Conservation (phyloP, 2,329 filamentous ascomycete genomes). For the Ceratocystis smalleyi region DNA sequence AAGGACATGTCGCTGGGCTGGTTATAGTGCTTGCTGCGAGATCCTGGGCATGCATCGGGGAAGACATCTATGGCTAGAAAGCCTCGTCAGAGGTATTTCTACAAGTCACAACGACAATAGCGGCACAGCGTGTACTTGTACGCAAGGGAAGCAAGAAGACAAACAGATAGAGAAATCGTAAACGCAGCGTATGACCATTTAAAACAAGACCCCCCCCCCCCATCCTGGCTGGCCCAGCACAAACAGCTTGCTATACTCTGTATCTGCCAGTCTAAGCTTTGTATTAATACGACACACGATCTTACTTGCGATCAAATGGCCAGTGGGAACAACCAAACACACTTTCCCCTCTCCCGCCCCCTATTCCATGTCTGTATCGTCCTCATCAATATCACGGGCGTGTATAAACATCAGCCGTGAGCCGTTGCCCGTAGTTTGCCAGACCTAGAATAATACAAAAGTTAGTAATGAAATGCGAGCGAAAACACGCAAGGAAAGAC, state of each 20-base stretch:
- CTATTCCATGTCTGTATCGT: constrained; percentile 32
- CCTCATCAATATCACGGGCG: constrained; percentile 33
- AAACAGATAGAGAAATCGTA: not conserved
- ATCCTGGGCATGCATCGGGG: no score
- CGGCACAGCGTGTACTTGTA: not conserved
- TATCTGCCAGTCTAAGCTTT: not conserved
- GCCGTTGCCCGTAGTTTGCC: constrained; percentile 61
- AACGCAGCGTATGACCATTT: constrained; percentile 9
- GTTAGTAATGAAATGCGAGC: constrained; percentile 25
- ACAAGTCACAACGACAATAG: not conserved
- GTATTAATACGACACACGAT: not conserved
- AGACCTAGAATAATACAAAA: constrained; percentile 39
- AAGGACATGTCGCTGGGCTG: not conserved
- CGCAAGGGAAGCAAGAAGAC: not conserved
- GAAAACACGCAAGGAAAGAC: not conserved
- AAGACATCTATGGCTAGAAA: not conserved
- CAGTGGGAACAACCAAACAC: not conserved
- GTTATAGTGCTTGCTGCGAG: no score
- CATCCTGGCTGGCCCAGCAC: not conserved
- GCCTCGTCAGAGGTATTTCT: not conserved
- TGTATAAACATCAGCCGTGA: constrained; percentile 57
- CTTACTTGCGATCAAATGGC: not conserved
- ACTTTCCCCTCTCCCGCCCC: not conserved
- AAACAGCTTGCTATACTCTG: not conserved
- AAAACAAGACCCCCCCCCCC: not conserved